These are phyloP conservation scores for Lactarius akahatsu DNA, from an alignment of 768 basidiomycete species.

Conservation along the genomic window DNA sequence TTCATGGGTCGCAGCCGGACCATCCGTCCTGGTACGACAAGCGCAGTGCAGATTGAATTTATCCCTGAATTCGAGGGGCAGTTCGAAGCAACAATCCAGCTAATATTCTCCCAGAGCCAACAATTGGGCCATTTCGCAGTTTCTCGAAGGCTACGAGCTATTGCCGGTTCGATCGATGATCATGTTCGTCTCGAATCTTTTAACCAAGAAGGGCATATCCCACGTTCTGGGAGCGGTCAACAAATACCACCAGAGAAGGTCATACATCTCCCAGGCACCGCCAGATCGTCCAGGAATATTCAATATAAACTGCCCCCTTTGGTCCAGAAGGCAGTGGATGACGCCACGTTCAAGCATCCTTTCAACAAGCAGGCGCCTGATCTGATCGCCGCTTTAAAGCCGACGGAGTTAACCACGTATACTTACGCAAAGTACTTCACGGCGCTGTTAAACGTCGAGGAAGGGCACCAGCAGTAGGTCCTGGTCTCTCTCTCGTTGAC, in stretches of 20 bases:
- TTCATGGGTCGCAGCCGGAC: conserved; percentile 4
- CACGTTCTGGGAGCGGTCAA: background rate
- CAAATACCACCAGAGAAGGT: conserved; percentile 9
- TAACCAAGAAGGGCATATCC: background rate
- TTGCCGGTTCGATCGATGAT: conserved; percentile 16
- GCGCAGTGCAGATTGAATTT: conserved; percentile 5
- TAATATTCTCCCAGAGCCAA: conserved; percentile 11
- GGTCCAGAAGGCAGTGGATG: background rate
- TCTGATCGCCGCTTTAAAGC: background rate
- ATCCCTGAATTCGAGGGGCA: conserved; percentile 15
- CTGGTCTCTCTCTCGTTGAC: conserved; percentile 18
- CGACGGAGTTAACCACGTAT: background rate
- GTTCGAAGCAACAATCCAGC: conserved; percentile 13
- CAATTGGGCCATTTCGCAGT: conserved; percentile 2
- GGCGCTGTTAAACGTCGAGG: conserved; percentile 23
- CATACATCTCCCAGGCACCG: background rate
- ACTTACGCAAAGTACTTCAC: conserved; percentile 14
- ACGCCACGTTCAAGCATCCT: background rate
- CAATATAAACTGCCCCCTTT: conserved; percentile 8
- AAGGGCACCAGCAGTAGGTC: conserved; percentile 51
- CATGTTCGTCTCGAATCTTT: conserved; percentile 10
- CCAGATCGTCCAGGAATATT: background rate
- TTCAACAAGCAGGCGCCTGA: background rate
- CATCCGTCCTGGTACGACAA: conserved; percentile 18
- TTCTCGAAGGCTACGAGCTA: background rate